Conservation (phyloP, 768 basidiomycete genomes). For the Cystobasidium onofrii region DNA sequence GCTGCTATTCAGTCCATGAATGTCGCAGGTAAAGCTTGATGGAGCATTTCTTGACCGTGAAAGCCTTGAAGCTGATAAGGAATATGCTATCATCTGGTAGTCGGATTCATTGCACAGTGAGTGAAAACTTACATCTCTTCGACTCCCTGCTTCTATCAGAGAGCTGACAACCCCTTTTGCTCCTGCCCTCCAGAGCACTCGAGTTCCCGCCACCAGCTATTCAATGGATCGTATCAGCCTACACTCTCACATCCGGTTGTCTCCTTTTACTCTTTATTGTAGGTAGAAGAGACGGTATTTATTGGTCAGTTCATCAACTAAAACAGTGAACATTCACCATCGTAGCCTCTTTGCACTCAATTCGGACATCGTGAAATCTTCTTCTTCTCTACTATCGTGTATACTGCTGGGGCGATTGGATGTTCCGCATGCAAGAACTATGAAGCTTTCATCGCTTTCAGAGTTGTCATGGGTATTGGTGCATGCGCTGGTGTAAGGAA, state of each 20-base stretch:
- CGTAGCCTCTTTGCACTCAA: constrained; percentile 21
- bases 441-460: constrained; percentile 16
- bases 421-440: constrained; percentile 1
- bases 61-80: no score
- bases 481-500: constrained; percentile 15
- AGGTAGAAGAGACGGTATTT: neutral
- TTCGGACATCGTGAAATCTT: constrained; percentile 22
- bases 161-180: neutral
- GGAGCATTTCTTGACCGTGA: no score
- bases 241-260: constrained; percentile 30
- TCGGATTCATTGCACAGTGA: constrained; percentile 20
- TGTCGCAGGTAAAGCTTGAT: neutral
- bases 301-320: neutral
- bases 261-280: constrained; percentile 27
- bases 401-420: constrained; percentile 15
- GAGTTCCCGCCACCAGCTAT: constrained; percentile 11
- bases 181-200: neutral
- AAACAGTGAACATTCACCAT: neutral
- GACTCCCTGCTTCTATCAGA: no score
- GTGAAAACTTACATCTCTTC: neutral
- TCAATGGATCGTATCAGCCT: constrained; percentile 27
- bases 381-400: constrained; percentile 11
- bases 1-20: constrained; percentile 29
- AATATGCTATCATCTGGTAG: neutral
- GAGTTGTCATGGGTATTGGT: constrained; percentile 9